Percentiles rank a stretch among this genome's conserved stretches.
phyloP scores from a whole-genome alignment of 202 grass and related monocot genomes.

The Hordeum pubiflorum region DNA sequence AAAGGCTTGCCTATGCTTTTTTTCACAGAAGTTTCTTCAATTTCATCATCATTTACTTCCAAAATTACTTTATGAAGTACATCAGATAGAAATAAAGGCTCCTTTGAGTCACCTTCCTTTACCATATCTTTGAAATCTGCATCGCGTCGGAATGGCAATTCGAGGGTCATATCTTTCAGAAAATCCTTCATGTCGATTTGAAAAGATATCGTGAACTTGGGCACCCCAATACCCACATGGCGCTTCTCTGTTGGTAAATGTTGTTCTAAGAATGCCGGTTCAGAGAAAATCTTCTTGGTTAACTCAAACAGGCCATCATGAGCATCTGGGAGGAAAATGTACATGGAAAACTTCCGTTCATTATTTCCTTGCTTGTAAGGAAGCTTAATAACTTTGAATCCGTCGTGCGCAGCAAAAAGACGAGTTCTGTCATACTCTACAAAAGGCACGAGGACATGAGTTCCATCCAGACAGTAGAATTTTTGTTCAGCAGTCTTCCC shows the following conservation, averaged over 20 bases:
- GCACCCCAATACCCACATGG: conserved; percentile 39
- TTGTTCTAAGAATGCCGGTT: conserved; percentile 26
- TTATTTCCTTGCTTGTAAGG: conserved; percentile 38
- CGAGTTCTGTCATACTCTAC: conserved; percentile 37
- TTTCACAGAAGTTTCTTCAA: conserved; percentile 20
- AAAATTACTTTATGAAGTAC: conserved; percentile 44
- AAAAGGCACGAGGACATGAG: conserved; percentile 31
- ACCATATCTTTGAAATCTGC: conserved; percentile 53
- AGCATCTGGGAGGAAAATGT: conserved; percentile 43
- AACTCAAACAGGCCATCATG: conserved; percentile 46
- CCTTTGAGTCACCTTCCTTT: conserved; percentile 16
- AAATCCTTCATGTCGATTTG: conserved; percentile 25
- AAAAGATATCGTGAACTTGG: conserved; percentile 46
- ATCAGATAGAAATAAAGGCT: conserved; percentile 36
- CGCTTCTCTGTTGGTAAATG: conserved; percentile 38
- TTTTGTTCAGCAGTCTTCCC: conserved; percentile 1
- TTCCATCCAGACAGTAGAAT: conserved; percentile 52
- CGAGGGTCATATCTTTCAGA: conserved; percentile 44
- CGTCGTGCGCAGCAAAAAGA: conserved; percentile 28
- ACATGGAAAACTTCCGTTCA: conserved; percentile 46
- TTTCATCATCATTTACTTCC: conserved; percentile 40
- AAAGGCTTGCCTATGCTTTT: conserved; percentile 26
- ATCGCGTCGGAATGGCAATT: conserved; percentile 38
- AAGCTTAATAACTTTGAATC: conserved; percentile 58
- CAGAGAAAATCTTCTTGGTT: conserved; percentile 41